phyloP scores from a whole-genome alignment of 2,329 filamentous ascomycete species.

The Sporothrix brasiliensis region DNA sequence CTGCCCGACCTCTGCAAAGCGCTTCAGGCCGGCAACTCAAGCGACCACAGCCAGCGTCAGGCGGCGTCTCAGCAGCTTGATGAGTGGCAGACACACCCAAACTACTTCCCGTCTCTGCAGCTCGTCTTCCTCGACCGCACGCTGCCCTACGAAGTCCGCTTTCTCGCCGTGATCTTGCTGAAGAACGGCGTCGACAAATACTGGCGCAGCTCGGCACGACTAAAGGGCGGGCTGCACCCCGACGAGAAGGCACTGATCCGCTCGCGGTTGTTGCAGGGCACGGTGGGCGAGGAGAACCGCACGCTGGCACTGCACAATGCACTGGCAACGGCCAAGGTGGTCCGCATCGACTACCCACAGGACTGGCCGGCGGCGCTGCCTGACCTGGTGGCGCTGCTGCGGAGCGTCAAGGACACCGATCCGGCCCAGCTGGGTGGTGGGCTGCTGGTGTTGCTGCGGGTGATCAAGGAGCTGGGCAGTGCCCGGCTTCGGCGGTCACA shows the following conservation, averaged over 20 bases:
- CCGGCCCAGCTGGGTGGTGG: conserved; percentile 70
- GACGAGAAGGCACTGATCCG: conserved; percentile 79
- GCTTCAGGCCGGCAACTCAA: conserved; percentile 65
- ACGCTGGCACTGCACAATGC: conserved; percentile 85
- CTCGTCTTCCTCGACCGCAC: conserved; percentile 79
- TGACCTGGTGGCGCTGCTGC: conserved; percentile 66
- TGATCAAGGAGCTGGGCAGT: conserved; percentile 87
- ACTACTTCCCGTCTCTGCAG: conserved; percentile 47
- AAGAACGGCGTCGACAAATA: conserved; percentile 97
- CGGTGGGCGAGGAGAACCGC: conserved; percentile 73
- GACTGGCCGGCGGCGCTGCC: conserved; percentile 74
- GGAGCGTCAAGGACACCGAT: conserved; percentile 59
- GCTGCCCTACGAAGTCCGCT: conserved; percentile 75
- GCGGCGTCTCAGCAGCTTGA: conserved; percentile 70
- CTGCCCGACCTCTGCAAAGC: conserved; percentile 65
- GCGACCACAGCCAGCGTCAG: conserved; percentile 65
- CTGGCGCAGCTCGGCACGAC: conserved; percentile 69
- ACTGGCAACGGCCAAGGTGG: conserved; percentile 81
- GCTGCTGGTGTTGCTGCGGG: conserved; percentile 76
- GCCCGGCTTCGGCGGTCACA: conserved; percentile 75
- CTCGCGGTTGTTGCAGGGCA: conserved; percentile 72
- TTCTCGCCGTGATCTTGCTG: conserved; percentile 88
- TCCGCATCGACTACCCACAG: conserved; percentile 83
- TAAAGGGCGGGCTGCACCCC: conserved; percentile 67
- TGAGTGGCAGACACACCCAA: conserved; percentile 65